These are phyloP conservation scores for Sarocladium strictum DNA, from an alignment of 2,329 filamentous ascomycete species.

Conservation along the genomic window DNA sequence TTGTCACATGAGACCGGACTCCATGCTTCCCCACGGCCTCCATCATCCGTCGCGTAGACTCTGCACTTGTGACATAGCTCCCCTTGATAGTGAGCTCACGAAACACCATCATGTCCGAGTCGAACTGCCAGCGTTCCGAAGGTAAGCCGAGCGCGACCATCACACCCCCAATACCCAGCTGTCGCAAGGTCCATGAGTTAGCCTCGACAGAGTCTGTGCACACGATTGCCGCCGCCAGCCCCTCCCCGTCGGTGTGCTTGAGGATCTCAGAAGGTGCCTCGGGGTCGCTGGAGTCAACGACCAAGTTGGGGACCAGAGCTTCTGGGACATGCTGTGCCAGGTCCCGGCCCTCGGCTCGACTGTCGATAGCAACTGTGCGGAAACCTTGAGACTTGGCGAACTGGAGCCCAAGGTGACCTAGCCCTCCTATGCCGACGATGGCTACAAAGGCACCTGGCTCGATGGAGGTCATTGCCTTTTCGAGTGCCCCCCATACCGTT, in stretches of 20 bases:
- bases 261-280: conserved; percentile 17
- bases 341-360: conserved; percentile 20
- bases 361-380: conserved; percentile 30
- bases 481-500: conserved; percentile 27
- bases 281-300: conserved; percentile 19
- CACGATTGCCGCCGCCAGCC: conserved; percentile 23
- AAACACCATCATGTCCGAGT: conserved; percentile 23
- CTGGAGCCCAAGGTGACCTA: conserved; percentile 29
- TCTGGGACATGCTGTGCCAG: conserved; percentile 21
- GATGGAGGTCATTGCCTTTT: conserved; percentile 21
- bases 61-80: conserved; percentile 24
- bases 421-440: conserved; percentile 28
- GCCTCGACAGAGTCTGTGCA: conserved; percentile 26
- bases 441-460: conserved; percentile 20
- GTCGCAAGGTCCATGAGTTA: conserved; percentile 23
- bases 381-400: conserved; percentile 29
- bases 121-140: conserved; percentile 25
- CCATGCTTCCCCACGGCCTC: conserved; percentile 18
- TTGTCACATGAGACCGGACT: conserved; percentile 22
- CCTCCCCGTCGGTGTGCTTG: conserved; percentile 23
- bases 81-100: conserved; percentile 24
- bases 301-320: conserved; percentile 19
- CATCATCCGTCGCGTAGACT: conserved; percentile 25
- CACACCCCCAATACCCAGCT: conserved; percentile 22
- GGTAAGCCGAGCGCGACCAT: conserved; percentile 25